Evolutionary conservation across 345 rosid species (phyloP), one percentile per base, ranked within the genome.

Genomic region (Citrus cavaleriei): DNA sequence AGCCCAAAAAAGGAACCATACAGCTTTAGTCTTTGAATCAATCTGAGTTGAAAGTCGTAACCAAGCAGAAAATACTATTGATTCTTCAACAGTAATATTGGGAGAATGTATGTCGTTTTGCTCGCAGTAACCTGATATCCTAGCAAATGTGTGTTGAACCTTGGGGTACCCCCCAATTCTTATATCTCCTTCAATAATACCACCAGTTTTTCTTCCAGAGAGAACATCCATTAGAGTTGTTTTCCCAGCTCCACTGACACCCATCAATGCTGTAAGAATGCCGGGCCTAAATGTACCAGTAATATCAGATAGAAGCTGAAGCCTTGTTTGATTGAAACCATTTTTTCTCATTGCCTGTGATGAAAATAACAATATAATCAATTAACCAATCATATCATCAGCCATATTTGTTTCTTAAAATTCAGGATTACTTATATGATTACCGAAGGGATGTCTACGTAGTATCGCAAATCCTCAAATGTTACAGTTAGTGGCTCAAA

Each of bases 191-290:
- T 83, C 83, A 7, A 85, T 73, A 16, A 77, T 72, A 60, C 88
- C 86, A 55, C 84, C 83, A 7, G 84, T 83, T 79, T 85, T 85
- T 65, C 88, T 73, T 59, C 88, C 88, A 1, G 86, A 46, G 75
- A 85, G 70, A 78, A 83, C 86, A 67, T 85, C 88, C 86, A 85
- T 83, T 66, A 85, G 73, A 13, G 88, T 83, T 30, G 86, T 85
- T 81, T 85, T 85, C 34, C 88, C 88, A 28, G 86, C 88, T 72
- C 88, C 86, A 59, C 88, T 81, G 42, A 83, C 86, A 64, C 88
- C 88, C 86, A 85, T 85, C 42, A 85, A 40, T 72, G 88, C 88
- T 25, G 86, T 81, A 12, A 85, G 83, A 25, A 85, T 35, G 59
- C 86, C 86, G 46, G 88, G 88, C 79, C 86, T 81, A 40, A 85